Evolutionary conservation across 148 eudicot genomes (phyloP).

Genomic region (Camellia lanceoleosa): DNA sequence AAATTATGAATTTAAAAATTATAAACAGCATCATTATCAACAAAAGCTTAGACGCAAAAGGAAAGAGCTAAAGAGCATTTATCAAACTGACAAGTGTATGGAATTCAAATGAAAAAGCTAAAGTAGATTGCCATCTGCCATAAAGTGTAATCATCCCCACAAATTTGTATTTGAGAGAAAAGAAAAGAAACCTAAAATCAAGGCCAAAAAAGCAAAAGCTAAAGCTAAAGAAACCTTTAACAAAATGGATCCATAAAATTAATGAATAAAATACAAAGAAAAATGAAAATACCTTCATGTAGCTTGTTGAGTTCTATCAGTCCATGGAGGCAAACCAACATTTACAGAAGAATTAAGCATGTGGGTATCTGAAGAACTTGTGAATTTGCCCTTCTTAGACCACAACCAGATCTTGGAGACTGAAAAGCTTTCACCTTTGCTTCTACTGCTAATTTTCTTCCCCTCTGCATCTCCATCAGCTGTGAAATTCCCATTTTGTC

Average conservation of each 20-base stretch:
- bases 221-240: slow-evolving; percentile 12
- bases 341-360: slow-evolving; percentile 33
- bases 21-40: background rate
- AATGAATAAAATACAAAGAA: slow-evolving; percentile 1
- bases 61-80: background rate
- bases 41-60: background rate
- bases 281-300: slow-evolving; percentile 12
- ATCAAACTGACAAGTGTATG: background rate
- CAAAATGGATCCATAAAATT: background rate
- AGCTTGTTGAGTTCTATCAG: slow-evolving; percentile 27
- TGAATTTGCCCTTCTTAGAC: slow-evolving; percentile 74
- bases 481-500: slow-evolving; percentile 36
- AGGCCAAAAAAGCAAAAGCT: background rate
- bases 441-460: slow-evolving; percentile 55
- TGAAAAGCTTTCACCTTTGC: slow-evolving; percentile 82
- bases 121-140: background rate
- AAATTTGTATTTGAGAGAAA: background rate
- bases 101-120: background rate
- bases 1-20: too few species aligned
- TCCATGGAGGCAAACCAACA: slow-evolving; percentile 52
- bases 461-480: slow-evolving; percentile 48
- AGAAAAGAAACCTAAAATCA: background rate
- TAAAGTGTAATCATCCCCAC: background rate
- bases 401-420: slow-evolving; percentile 96
- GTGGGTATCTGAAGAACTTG: slow-evolving; percentile 37